These are phyloP conservation scores for Pyrus pyrifolia DNA, from an alignment of 306 rosid genomes.

Conservation along the genomic window DNA sequence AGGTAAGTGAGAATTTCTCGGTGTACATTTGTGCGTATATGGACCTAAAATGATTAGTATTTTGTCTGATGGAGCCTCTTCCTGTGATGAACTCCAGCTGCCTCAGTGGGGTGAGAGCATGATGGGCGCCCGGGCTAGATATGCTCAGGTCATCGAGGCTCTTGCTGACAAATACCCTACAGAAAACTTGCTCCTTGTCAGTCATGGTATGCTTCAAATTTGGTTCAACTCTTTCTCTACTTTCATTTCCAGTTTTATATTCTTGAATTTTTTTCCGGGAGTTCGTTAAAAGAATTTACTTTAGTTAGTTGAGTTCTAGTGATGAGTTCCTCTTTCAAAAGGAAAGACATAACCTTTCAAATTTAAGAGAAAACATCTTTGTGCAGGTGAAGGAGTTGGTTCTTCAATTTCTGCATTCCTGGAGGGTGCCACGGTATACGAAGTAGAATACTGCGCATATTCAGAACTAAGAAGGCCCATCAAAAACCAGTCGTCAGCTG, in stretches of 20 bases:
- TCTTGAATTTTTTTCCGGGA: neutral
- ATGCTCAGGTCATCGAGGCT: constrained; percentile 42
- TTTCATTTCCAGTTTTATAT: too few species aligned
- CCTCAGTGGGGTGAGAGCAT: constrained; percentile 62
- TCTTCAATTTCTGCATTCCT: constrained; percentile 47
- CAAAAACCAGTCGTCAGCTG: constrained; percentile 24
- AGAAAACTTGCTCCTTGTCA: constrained; percentile 79
- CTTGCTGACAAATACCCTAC: constrained; percentile 68
- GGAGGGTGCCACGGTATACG: constrained; percentile 39
- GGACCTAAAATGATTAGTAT: neutral
- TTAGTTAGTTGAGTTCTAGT: neutral
- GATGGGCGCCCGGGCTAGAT: constrained; percentile 44
- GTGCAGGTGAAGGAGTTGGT: constrained; percentile 80
- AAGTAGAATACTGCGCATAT: constrained; percentile 64
- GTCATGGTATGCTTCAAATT: constrained; percentile 56
- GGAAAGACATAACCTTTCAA: neutral
- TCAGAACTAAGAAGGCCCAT: constrained; percentile 62
- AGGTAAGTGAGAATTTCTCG: constrained; percentile 31
- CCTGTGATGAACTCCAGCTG: constrained; percentile 41
- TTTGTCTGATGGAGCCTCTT: constrained; percentile 8
- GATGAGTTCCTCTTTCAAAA: neutral
- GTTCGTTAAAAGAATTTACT: neutral
- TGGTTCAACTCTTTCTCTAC: neutral
- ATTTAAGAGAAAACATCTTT: neutral
- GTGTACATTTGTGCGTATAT: neutral